Evolutionary conservation across 2,329 filamentous ascomycete species (phyloP).

Genomic region (Aspergillus pseudoterreus): DNA sequence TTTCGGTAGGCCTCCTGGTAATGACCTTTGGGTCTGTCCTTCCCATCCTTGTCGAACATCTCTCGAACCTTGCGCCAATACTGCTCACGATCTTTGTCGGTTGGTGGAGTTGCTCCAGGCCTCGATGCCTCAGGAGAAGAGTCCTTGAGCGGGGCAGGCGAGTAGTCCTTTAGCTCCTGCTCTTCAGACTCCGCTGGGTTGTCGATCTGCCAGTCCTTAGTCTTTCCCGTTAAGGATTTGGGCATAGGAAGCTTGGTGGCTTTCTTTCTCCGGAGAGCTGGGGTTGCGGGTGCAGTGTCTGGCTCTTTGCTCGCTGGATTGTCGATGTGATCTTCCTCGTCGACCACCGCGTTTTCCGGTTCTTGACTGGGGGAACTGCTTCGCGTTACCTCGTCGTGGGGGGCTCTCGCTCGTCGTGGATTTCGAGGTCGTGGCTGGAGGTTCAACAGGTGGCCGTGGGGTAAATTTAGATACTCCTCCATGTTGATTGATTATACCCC

Average conservation of each 20-base stretch:
- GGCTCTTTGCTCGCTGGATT: conserved; percentile 8
- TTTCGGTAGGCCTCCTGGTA: conserved; percentile 19
- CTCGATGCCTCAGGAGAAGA: conserved; percentile 5
- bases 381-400: conserved; percentile 17
- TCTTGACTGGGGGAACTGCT: neutral
- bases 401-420: conserved; percentile 6
- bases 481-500: conserved; percentile 16
- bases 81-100: conserved; percentile 23
- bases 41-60: conserved; percentile 24
- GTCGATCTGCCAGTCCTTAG: conserved; percentile 13
- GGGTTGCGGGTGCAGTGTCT: conserved; percentile 7
- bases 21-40: conserved; percentile 19
- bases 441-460: conserved; percentile 28
- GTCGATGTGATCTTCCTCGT: conserved; percentile 1
- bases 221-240: conserved; percentile 17
- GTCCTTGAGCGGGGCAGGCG: conserved; percentile 3
- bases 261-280: conserved; percentile 15
- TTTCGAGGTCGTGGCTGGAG: conserved; percentile 22
- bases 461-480: conserved; percentile 24
- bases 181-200: conserved; percentile 10
- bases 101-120: conserved; percentile 8
- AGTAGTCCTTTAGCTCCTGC: conserved; percentile 2
- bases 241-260: conserved; percentile 29
- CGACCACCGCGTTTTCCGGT: neutral
- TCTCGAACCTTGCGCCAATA: conserved; percentile 26